These are phyloP conservation scores for Schrenkiella parvula DNA, from an alignment of 345 rosid species.

Conservation along the genomic window DNA sequence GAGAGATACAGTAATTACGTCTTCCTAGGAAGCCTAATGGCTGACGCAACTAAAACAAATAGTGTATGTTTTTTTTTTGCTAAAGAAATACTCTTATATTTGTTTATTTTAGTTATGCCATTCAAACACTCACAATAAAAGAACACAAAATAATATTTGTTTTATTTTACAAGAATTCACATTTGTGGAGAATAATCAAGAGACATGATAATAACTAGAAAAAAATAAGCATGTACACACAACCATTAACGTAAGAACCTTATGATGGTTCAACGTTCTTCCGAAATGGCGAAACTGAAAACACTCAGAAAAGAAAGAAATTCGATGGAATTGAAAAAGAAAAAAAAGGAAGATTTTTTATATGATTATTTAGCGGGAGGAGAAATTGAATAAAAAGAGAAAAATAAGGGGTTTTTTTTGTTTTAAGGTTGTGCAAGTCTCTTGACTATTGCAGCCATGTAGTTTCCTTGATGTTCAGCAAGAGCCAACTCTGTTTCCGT, in stretches of 20 bases:
- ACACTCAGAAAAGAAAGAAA: constrained; percentile 13
- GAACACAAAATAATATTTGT: neutral
- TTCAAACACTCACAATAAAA: neutral
- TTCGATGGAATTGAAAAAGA: neutral
- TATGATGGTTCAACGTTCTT: constrained; percentile 5
- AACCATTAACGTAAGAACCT: constrained; percentile 16
- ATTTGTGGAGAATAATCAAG: neutral
- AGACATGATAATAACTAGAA: neutral
- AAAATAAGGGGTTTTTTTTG: neutral
- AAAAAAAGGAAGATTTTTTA: neutral
- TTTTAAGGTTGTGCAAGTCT: constrained; percentile 43
- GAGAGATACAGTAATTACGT: constrained; percentile 3
- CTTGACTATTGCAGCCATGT: constrained; percentile 64
- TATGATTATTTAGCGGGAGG: constrained; percentile 16
- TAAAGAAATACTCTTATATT: too few relatives aligned
- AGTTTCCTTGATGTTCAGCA: constrained; percentile 81
- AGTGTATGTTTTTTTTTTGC: neutral
- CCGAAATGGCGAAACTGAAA: constrained; percentile 19
- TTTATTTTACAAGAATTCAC: neutral
- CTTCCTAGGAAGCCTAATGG: constrained; percentile 10
- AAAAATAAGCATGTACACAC: constrained; percentile 19
- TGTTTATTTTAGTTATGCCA: too few relatives aligned
- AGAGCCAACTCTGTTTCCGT: constrained; percentile 62
- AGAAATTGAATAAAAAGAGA: constrained; percentile 6
- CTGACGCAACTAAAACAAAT: constrained; percentile 18